Evolutionary conservation across 75 land plant genomes (phyloP).

Genomic region (Pinus albicaulis): DNA sequence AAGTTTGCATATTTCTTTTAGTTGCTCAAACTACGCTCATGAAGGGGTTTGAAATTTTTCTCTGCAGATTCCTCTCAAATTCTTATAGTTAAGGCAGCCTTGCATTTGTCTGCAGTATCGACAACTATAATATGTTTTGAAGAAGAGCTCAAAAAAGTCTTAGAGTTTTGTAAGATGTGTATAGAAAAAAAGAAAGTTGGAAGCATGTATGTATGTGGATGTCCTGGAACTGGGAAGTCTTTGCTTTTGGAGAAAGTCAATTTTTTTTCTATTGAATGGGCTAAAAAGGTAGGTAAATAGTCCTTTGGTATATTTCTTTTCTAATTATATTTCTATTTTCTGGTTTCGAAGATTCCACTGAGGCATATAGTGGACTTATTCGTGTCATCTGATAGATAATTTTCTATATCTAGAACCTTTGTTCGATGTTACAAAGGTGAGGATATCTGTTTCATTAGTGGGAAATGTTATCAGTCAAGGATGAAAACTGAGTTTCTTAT

Average conservation of each 20-base stretch:
- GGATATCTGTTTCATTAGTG: background rate
- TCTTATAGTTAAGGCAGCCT: conserved; percentile 71
- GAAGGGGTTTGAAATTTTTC: background rate
- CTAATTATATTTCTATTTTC: background rate
- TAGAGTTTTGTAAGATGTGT: conserved; percentile 72
- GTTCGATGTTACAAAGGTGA: background rate
- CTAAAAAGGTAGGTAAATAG: conserved; percentile 46
- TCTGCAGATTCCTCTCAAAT: conserved; percentile 69
- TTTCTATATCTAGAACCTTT: background rate
- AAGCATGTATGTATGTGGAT: conserved; percentile 92
- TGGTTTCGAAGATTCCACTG: background rate
- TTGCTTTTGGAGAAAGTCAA: conserved; percentile 78
- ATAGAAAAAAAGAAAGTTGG: conserved; percentile 73
- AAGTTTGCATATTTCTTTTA: background rate
- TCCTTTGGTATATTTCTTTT: background rate
- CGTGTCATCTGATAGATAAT: background rate
- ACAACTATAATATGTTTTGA: conserved; percentile 65
- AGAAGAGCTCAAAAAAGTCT: conserved; percentile 64
- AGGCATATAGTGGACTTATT: background rate
- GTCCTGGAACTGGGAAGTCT: conserved; percentile 96
- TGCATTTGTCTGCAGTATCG: conserved; percentile 77
- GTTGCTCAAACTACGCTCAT: background rate
- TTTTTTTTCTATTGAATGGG: conserved; percentile 45
- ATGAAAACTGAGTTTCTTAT: background rate
- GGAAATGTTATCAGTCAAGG: background rate